Evolutionary conservation across 2,329 filamentous ascomycete species (phyloP).

Genomic region (Neopestalotiopsis rosae): DNA sequence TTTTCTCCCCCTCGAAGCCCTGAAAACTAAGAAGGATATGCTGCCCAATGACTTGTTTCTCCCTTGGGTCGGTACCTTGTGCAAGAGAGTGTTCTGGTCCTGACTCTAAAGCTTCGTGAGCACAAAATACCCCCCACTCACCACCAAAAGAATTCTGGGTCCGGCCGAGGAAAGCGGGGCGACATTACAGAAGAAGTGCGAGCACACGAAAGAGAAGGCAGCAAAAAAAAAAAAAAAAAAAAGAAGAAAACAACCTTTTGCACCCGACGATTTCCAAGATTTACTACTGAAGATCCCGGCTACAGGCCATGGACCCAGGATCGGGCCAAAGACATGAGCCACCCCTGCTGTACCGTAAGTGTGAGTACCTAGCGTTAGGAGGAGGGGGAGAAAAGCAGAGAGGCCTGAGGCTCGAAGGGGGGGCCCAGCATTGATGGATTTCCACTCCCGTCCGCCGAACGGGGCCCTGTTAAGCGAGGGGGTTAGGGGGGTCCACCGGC

Average conservation of each 20-base stretch:
- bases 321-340: background rate
- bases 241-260: background rate
- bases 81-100: no score
- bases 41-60: background rate
- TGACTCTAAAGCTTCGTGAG: no score
- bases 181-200: no score
- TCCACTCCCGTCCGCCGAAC: background rate
- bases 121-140: no score
- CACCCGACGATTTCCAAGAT: background rate
- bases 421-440: background rate
- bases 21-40: background rate
- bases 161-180: no score
- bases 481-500: background rate
- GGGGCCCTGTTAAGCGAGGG: conserved; percentile 1
- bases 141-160: no score
- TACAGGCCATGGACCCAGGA: background rate
- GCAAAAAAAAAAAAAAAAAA: no score
- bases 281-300: background rate
- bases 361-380: background rate
- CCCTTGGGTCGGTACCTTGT: background rate
- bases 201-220: no score
- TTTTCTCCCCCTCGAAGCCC: background rate
- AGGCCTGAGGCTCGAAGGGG: background rate
- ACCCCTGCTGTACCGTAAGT: background rate
- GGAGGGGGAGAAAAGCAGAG: no score